Conservation (phyloP, 2,329 filamentous ascomycete genomes). For the Helicocarpus griseus region DNA sequence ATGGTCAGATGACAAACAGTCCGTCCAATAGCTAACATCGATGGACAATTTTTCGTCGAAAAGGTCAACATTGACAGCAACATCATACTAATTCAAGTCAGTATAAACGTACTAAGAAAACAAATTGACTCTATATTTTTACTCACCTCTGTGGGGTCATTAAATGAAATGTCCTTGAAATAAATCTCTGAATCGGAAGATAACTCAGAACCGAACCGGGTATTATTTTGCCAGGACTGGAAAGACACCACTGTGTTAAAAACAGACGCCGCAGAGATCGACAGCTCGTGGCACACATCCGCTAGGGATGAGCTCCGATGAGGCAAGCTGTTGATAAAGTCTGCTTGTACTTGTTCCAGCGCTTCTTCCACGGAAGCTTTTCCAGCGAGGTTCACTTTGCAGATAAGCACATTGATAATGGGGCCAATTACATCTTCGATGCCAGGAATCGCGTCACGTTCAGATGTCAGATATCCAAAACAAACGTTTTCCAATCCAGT, state of each 20-base stretch:
- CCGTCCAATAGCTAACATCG: conserved; percentile 29
- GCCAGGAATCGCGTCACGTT: conserved; percentile 42
- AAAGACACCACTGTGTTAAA: conserved; percentile 9
- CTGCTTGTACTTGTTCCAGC: conserved; percentile 47
- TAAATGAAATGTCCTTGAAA: not conserved
- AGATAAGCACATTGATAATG: conserved; percentile 26
- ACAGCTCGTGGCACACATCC: conserved; percentile 27
- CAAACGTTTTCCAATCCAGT: conserved; percentile 40
- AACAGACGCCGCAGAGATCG: not conserved
- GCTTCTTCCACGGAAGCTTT: conserved; percentile 37
- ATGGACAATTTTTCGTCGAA: conserved; percentile 20
- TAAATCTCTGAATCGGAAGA: not conserved
- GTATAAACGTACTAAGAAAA: not conserved
- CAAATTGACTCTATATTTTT: not conserved
- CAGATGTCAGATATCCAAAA: conserved; percentile 47
- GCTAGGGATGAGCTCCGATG: conserved; percentile 50
- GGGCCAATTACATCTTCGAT: conserved; percentile 42
- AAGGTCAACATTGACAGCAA: not conserved
- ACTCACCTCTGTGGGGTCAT: conserved; percentile 17
- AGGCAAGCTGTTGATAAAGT: conserved; percentile 49
- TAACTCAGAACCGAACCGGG: not conserved
- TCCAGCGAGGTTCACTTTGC: conserved; percentile 31
- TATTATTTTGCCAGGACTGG: too few species aligned
- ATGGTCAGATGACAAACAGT: conserved; percentile 12
- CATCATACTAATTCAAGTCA: conserved; percentile 8